A percentile compares a stretch with the other conserved stretches of the same genome.
Evolutionary conservation across 768 basidiomycete species (phyloP).

Genomic region (Floccularia luteovirens): DNA sequence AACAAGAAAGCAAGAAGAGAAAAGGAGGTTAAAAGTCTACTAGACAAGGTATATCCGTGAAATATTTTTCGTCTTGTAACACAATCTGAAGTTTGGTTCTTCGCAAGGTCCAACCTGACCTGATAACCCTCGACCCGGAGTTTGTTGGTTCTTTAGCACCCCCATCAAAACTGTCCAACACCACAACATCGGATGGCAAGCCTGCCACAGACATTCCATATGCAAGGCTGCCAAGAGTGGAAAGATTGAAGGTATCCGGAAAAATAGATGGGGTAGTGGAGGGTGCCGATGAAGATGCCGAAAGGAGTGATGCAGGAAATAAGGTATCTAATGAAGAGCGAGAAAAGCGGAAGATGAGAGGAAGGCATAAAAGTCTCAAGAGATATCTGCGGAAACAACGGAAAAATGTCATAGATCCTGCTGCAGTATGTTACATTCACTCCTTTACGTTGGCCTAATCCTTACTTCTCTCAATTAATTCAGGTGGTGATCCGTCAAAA

Average conservation of each 20-base stretch:
- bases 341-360: conserved; percentile 79
- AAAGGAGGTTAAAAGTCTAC: conserved; percentile 80
- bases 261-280: conserved; percentile 60
- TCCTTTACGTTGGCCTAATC: background rate
- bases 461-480: background rate
- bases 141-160: conserved; percentile 66
- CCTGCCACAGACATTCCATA: conserved; percentile 47
- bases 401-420: conserved; percentile 91
- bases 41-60: conserved; percentile 66
- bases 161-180: conserved; percentile 51
- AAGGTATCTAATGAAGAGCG: conserved; percentile 26
- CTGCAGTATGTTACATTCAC: conserved; percentile 35
- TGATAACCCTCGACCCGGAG: conserved; percentile 80
- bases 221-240: conserved; percentile 69
- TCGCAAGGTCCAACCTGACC: conserved; percentile 77
- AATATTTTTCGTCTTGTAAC: background rate
- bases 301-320: conserved; percentile 27
- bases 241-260: conserved; percentile 66
- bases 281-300: conserved; percentile 31
- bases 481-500: conserved; percentile 63
- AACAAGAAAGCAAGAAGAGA: conserved; percentile 74
- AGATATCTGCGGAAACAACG: conserved; percentile 84
- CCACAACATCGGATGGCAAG: conserved; percentile 27
- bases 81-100: background rate
- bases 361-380: conserved; percentile 82